Base-by-base conservation (phyloP, 768 basidiomycete genomes). In the Hericium rajendrae region DNA sequence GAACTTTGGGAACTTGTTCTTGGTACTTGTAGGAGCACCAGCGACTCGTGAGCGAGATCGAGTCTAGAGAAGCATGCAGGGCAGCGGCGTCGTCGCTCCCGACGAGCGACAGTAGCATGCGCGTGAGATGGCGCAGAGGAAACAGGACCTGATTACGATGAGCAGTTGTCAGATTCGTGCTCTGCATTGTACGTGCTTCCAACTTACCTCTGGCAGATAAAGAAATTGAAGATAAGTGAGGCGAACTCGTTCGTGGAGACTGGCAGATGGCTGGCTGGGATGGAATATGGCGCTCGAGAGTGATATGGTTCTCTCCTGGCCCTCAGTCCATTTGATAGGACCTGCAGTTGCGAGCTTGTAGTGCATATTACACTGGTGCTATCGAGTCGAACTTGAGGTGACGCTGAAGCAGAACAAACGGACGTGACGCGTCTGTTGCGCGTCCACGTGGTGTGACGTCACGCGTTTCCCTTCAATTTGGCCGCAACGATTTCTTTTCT, bases 1-100 rank as follows among this genome's bases (percentile, higher is more conserved):
- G 62, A n/a, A 49, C 32, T 18, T 56, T 60, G 5, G 60, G 63
- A 41, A 71, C 68, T 28, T 67, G 70, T 64, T 79, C 83, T 67
- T 88, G 88, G 65, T 85, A 77, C 57, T 76, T 76, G 41, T 86
- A 70, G 0, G 81, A 77, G 58, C 80, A 89, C 86, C 86, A 90
- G 82, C 89, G 86, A 76, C 87, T 83, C 0, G 84, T 84, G 41
- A 85, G 76, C 24, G 91, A 74, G 9, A 90, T 64, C 0, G 83
- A 81, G n/a, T 81, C 80, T 18, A 91, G 69, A 20, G 78, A 64
- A 0, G 72, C 66, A 61, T 86, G 85, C 2, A 88, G 72, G 0
- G 84, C 81, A 57, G 85, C 84, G 2, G 69, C 68, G 6, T 67
- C 61, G 49, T 61, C 66, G 48, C 68, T 56, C 43, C 71, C 66